Evolutionary conservation across 805 yeast genomes (phyloP).

Genomic region (Pichia sporocuriosa): DNA sequence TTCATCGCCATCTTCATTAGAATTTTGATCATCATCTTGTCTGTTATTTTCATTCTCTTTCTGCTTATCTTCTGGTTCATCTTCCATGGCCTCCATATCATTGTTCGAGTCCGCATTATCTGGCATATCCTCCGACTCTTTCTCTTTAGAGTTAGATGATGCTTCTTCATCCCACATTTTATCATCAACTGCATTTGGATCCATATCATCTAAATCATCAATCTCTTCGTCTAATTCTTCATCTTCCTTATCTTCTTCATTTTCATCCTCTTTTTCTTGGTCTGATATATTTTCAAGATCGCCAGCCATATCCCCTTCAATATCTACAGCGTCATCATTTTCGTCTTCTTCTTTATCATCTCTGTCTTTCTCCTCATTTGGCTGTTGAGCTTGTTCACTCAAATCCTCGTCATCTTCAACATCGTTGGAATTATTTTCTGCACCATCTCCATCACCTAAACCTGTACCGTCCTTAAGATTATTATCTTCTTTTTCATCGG

Average conservation of each 20-base stretch:
- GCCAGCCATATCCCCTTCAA: slow-evolving; percentile 97
- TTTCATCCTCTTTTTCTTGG: slow-evolving; percentile 40
- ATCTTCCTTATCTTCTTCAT: slow-evolving; percentile 47
- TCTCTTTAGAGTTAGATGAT: slow-evolving; percentile 68
- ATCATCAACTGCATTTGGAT: slow-evolving; percentile 92
- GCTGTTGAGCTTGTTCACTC: slow-evolving; percentile 64
- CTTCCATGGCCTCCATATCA: slow-evolving; percentile 32
- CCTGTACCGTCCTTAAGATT: slow-evolving; percentile 84
- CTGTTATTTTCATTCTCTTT: slow-evolving; percentile 23
- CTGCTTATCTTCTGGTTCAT: slow-evolving; percentile 21
- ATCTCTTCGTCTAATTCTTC: slow-evolving; percentile 83
- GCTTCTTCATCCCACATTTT: slow-evolving; percentile 98
- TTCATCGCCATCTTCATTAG: slow-evolving; percentile 33
- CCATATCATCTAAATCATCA: slow-evolving; percentile 82
- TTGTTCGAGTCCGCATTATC: slow-evolving; percentile 44
- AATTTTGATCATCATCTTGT: slow-evolving; percentile 30
- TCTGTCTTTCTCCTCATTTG: slow-evolving; percentile 65
- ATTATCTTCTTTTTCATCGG: slow-evolving; percentile 52
- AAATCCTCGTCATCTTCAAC: slow-evolving; percentile 90
- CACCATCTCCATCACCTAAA: slow-evolving; percentile 80
- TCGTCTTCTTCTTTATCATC: slow-evolving; percentile 60
- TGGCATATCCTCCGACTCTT: slow-evolving; percentile 68
- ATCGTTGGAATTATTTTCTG: slow-evolving; percentile 70
- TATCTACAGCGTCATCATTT: slow-evolving; percentile 84
- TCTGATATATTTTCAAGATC: slow-evolving; percentile 71